Conservation (phyloP, 371 early-diverging fungal genomes). For the Mucor sp. region DNA sequence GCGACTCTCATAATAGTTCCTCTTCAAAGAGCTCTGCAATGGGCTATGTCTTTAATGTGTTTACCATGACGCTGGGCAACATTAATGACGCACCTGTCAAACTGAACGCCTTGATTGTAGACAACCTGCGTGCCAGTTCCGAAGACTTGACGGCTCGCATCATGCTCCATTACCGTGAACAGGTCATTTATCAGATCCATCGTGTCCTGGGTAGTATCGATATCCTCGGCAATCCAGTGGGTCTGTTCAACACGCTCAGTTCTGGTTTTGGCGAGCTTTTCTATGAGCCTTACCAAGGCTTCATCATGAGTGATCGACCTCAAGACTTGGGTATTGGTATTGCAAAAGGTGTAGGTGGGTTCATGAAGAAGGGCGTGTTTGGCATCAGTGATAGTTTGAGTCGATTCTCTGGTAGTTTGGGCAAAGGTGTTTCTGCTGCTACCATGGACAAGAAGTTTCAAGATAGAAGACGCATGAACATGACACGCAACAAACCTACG, state of each 20-base stretch:
- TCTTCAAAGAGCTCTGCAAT: conserved; percentile 32
- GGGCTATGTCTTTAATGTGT: conserved; percentile 68
- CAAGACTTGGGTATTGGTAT: conserved; percentile 88
- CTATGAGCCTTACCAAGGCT: conserved; percentile 91
- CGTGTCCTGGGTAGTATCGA: conserved; percentile 89
- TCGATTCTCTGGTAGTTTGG: conserved; percentile 83
- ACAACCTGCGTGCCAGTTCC: conserved; percentile 73
- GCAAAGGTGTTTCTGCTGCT: conserved; percentile 86
- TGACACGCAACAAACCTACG: conserved; percentile 78
- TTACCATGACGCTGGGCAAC: conserved; percentile 91
- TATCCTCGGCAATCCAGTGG: conserved; percentile 90
- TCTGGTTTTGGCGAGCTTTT: conserved; percentile 89
- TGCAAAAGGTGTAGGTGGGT: conserved; percentile 66
- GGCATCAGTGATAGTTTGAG: conserved; percentile 86
- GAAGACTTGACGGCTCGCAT: conserved; percentile 43
- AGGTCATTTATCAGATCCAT: conserved; percentile 80
- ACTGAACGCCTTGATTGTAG: conserved; percentile 80
- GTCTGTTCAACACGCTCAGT: conserved; percentile 81
- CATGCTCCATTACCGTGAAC: conserved; percentile 72
- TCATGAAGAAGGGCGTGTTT: conserved; percentile 82
- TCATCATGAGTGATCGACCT: conserved; percentile 85
- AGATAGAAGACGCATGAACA: conserved; percentile 66
- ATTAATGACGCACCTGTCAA: conserved; percentile 86
- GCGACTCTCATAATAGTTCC: conserved; percentile 1
- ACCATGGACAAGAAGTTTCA: conserved; percentile 88